Evolutionary conservation across 1,284 basidiomycete species (phyloP), one percentile per base, ranked within the genome.

Genomic region (Leucoagaricus sp.): DNA sequence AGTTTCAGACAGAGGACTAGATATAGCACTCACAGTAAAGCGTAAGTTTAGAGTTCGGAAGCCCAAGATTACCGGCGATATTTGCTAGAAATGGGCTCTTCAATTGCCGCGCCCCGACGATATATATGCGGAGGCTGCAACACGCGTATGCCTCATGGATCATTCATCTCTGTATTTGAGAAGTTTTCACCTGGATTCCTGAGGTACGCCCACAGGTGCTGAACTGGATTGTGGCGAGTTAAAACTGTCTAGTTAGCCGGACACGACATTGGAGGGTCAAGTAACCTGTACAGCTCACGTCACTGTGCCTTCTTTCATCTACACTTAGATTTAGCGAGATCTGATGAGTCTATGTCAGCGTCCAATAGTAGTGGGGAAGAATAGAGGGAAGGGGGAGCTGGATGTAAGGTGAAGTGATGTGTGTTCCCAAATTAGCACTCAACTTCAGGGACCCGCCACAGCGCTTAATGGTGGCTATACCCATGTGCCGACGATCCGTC

Each of bases 11-110:
- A 9, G 31, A 33, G 33, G 31, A 38, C 17, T 38, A 15, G 28
- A 36, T 36, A 49, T 49, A 49, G 31, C 31, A 38, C 48, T 49
- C 33, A 49, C 48, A 49, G 25, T 13, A 36, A 23, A 33, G 21
- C 31, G 13, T 15, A 38, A n/a, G n/a, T n/a, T n/a, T n/a, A 44
- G 42, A 44, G 8, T 21, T 4, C 5, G 42, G n/a, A n/a, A n/a
- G n/a, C n/a, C n/a, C n/a, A n/a, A n/a, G n/a, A n/a, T n/a, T n/a
- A n/a, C n/a, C n/a, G 42, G 42, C 19, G 42, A 44, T 15, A 21
- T 38, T n/a, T n/a, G n/a, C n/a, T n/a, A n/a, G n/a, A n/a, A n/a
- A n/a, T n/a, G n/a, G n/a, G n/a, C n/a, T 38, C 36, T n/a, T 38
- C 4, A 13, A 5, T n/a, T 38, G 17, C 4, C 36, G 12, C 31